phyloP scores from a whole-genome alignment of 2,329 filamentous ascomycete genomes.

The Penicillium fuscoglaucum region DNA sequence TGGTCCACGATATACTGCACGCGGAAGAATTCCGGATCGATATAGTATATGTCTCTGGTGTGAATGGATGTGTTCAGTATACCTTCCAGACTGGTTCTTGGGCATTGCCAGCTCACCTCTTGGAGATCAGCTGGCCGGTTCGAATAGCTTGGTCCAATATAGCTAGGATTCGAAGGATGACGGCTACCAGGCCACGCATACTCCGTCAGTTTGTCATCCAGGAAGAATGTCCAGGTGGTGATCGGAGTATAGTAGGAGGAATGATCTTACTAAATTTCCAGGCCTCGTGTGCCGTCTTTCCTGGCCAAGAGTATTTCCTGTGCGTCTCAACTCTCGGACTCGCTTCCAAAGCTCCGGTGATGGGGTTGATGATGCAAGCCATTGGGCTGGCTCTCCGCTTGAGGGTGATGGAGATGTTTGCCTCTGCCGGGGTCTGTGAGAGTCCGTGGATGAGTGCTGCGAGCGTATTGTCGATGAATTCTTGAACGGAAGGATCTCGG shows the following conservation, averaged over 20 bases:
- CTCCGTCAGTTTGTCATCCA: not conserved
- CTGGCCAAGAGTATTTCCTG: slow-evolving; percentile 55
- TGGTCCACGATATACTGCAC: slow-evolving; percentile 59
- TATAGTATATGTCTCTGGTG: slow-evolving; percentile 63
- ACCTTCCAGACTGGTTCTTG: no score
- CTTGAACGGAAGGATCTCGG: slow-evolving; percentile 22
- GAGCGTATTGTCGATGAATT: slow-evolving; percentile 34
- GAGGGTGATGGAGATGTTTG: slow-evolving; percentile 32
- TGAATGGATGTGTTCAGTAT: not conserved
- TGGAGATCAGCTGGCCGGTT: slow-evolving; percentile 53
- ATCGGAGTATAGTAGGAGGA: not conserved
- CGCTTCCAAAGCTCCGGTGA: slow-evolving; percentile 32
- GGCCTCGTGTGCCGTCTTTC: slow-evolving; percentile 55
- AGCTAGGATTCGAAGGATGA: slow-evolving; percentile 57
- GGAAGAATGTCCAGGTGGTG: no score
- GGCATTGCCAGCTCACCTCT: slow-evolving; percentile 48
- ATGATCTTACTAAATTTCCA: slow-evolving; percentile 50
- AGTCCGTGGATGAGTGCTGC: slow-evolving; percentile 28
- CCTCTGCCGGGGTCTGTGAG: slow-evolving; percentile 26
- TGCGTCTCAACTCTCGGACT: slow-evolving; percentile 15
- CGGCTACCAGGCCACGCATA: slow-evolving; percentile 43
- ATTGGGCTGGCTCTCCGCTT: slow-evolving; percentile 27
- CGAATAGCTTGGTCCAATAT: slow-evolving; percentile 56
- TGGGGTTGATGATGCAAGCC: slow-evolving; percentile 31
- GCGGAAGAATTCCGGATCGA: slow-evolving; percentile 59